Evolutionary conservation across 2,329 filamentous ascomycete species (phyloP).

Genomic region (Macrophomina pseudophaseolina): DNA sequence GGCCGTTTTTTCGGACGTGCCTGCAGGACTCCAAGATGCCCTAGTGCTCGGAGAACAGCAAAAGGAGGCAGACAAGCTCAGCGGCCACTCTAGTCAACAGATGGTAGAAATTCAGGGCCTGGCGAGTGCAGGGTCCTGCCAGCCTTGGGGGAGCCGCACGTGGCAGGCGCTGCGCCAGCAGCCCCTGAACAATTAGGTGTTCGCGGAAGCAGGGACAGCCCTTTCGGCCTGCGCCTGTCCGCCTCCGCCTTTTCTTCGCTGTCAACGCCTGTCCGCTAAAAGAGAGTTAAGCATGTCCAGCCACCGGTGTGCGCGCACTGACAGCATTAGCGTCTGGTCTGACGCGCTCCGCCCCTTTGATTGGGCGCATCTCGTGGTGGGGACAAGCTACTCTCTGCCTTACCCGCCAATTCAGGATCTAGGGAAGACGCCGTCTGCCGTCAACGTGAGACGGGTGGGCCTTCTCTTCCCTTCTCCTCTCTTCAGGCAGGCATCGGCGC

Average conservation of each 20-base stretch:
- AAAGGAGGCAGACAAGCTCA: background rate
- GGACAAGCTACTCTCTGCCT: background rate
- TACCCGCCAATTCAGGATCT: background rate
- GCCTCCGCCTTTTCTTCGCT: background rate
- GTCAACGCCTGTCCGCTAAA: background rate
- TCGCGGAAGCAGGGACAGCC: background rate
- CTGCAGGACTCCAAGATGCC: background rate
- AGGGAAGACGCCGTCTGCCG: background rate
- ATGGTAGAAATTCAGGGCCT: background rate
- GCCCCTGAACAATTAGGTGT: background rate
- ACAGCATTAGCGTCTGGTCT: background rate
- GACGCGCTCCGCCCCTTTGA: background rate
- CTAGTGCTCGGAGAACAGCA: background rate
- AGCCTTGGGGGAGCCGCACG: background rate
- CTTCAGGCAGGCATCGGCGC: background rate
- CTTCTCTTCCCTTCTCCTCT: background rate
- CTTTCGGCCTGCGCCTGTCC: background rate
- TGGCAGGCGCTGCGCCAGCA: background rate
- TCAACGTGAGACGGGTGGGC: background rate
- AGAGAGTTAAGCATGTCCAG: constrained; percentile 1
- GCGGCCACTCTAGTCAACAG: background rate
- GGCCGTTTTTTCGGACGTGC: background rate
- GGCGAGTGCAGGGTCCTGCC: background rate
- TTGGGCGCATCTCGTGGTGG: background rate
- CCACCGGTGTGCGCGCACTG: background rate